Conservation (phyloP, 139 green algal genomes). For the Haematococcus sp. region DNA sequence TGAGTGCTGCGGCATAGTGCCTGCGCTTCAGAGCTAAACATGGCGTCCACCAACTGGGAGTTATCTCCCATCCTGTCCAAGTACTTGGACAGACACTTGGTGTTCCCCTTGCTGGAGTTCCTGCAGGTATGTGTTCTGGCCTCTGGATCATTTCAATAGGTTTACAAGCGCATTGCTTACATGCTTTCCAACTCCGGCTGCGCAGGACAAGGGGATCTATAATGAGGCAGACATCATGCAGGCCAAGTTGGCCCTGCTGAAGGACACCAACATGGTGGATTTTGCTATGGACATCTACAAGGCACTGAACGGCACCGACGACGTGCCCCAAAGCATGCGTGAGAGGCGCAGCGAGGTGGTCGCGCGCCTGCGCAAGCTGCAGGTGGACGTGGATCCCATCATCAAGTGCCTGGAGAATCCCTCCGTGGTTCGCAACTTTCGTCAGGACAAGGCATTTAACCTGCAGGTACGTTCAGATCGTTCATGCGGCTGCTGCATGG, state of each 20-base stretch:
- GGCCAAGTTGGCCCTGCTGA: constrained; percentile 93
- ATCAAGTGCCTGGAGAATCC: constrained; percentile 89
- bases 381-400: constrained; percentile 81
- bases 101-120: constrained; percentile 97
- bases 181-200: not conserved
- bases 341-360: constrained; percentile 65
- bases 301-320: constrained; percentile 70
- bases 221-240: constrained; percentile 82
- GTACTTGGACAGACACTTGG: constrained; percentile 88
- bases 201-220: constrained; percentile 75
- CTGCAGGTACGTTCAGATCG: constrained; percentile 54
- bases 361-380: constrained; percentile 58
- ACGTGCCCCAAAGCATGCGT: constrained; percentile 63
- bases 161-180: too few relatives aligned
- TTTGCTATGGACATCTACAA: constrained; percentile 98
- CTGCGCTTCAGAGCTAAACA: constrained; percentile 1
- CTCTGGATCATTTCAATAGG: not conserved
- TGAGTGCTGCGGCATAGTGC: too few relatives aligned
- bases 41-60: constrained; percentile 54
- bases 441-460: constrained; percentile 93
- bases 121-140: constrained; percentile 47
- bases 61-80: constrained; percentile 64
- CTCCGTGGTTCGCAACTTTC: constrained; percentile 81
- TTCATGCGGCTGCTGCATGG: constrained; percentile 5
- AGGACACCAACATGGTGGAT: constrained; percentile 98